A percentile compares a stretch with the other conserved stretches of the same genome.
Evolutionary conservation across 2,329 filamentous ascomycete genomes (phyloP).

Genomic region (Didymella glomerata): DNA sequence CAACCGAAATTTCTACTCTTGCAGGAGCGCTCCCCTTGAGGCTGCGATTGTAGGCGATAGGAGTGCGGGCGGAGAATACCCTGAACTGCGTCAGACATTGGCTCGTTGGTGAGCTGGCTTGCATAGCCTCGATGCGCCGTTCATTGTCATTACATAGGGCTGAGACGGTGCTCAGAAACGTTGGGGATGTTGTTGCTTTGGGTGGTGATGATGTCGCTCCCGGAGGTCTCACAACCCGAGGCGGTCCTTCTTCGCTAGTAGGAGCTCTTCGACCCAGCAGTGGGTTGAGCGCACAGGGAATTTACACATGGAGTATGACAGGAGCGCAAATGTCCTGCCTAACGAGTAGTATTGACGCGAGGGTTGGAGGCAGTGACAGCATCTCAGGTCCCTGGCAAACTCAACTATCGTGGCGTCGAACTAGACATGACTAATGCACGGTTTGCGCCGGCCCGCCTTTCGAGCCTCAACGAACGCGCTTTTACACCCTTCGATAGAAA

Average conservation of each 20-base stretch:
- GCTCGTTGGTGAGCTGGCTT: neutral
- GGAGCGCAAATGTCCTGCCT: neutral
- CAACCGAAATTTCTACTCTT: conserved; percentile 11
- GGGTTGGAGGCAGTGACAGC: conserved; percentile 3
- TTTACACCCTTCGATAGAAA: neutral
- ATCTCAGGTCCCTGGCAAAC: neutral
- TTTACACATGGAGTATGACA: neutral
- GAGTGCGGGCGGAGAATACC: neutral
- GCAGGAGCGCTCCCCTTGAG: neutral
- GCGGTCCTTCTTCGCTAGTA: neutral
- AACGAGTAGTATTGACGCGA: neutral
- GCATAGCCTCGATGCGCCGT: conserved; percentile 3
- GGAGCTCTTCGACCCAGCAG: neutral
- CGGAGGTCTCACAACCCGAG: neutral
- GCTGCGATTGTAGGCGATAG: neutral
- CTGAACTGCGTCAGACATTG: conserved; percentile 7
- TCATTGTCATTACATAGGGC: neutral
- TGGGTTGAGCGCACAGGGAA: neutral
- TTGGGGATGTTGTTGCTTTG: neutral
- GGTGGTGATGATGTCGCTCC: neutral
- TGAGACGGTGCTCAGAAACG: neutral
- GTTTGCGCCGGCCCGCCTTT: conserved; percentile 1
- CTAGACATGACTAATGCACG: conserved; percentile 1
- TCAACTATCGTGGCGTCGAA: neutral
- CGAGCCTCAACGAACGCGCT: conserved; percentile 2